These are phyloP conservation scores for Mycena vulgaris DNA, from an alignment of 768 basidiomycete species.

Conservation along the genomic window DNA sequence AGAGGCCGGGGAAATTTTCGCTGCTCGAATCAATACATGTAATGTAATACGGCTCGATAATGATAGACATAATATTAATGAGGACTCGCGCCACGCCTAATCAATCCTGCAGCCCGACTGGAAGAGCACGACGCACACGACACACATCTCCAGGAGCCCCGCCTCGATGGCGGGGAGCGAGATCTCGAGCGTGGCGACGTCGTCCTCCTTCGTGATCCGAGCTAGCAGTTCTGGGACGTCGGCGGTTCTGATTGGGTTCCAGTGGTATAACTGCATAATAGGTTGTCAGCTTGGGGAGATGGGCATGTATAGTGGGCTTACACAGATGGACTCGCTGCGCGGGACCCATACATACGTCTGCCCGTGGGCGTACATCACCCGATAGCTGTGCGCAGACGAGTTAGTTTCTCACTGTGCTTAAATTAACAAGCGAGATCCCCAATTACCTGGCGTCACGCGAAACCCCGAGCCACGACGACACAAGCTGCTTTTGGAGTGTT, in stretches of 20 bases:
- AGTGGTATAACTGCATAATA: conserved; percentile 13
- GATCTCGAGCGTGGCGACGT: conserved; percentile 14
- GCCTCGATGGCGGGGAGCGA: background rate
- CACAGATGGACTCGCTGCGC: conserved; percentile 9
- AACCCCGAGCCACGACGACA: conserved; percentile 11
- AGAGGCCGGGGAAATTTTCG: too few species aligned
- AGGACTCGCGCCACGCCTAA: background rate
- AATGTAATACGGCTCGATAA: background rate
- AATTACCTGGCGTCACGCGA: conserved; percentile 19
- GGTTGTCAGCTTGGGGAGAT: background rate
- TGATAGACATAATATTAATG: background rate
- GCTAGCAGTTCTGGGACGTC: conserved; percentile 14
- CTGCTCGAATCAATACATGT: too few species aligned
- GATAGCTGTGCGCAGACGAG: background rate
- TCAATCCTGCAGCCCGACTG: conserved; percentile 20
- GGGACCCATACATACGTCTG: conserved; percentile 21
- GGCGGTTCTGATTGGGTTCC: background rate
- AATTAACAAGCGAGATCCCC: too few species aligned
- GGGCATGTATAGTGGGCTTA: too few species aligned
- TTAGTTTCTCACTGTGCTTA: background rate
- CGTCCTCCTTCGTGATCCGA: conserved; percentile 12
- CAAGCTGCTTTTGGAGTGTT: conserved; percentile 6
- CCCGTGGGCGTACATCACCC: conserved; percentile 23
- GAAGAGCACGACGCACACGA: conserved; percentile 17
- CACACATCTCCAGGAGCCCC: conserved; percentile 15